Evolutionary conservation across 1,284 basidiomycete species (phyloP).

Genomic region (Trametes polyzona): DNA sequence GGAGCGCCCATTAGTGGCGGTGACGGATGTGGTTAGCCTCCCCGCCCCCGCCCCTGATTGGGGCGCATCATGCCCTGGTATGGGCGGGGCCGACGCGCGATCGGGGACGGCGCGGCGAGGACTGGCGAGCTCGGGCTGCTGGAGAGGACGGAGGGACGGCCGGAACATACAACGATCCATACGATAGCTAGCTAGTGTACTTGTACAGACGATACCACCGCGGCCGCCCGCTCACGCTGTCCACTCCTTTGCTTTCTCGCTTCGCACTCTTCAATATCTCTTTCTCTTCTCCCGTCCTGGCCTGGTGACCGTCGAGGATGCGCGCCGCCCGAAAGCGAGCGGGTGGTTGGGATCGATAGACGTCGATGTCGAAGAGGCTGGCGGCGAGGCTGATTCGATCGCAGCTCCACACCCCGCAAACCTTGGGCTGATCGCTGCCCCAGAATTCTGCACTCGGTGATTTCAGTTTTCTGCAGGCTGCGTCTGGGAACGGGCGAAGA

Average conservation of each 20-base stretch:
- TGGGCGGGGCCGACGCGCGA: constrained; percentile 1
- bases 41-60: background rate
- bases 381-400: background rate
- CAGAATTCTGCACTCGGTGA: background rate
- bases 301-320: background rate
- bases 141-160: background rate
- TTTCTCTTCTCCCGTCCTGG: background rate
- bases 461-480: background rate
- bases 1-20: constrained; percentile 12
- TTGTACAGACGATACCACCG: constrained; percentile 24
- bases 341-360: background rate
- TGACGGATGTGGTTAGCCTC: background rate
- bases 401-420: constrained; percentile 14
- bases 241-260: constrained; percentile 3
- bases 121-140: background rate
- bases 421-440: constrained; percentile 1
- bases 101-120: background rate
- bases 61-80: constrained; percentile 8
- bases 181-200: constrained; percentile 15
- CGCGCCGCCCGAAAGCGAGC: too few relatives aligned
- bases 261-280: background rate
- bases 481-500: background rate
- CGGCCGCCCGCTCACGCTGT: constrained; percentile 7
- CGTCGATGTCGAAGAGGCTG: background rate
- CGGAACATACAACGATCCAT: constrained; percentile 3